Base-by-base conservation (phyloP, 2,329 filamentous ascomycete genomes). In the Graphilbum fragrans region DNA sequence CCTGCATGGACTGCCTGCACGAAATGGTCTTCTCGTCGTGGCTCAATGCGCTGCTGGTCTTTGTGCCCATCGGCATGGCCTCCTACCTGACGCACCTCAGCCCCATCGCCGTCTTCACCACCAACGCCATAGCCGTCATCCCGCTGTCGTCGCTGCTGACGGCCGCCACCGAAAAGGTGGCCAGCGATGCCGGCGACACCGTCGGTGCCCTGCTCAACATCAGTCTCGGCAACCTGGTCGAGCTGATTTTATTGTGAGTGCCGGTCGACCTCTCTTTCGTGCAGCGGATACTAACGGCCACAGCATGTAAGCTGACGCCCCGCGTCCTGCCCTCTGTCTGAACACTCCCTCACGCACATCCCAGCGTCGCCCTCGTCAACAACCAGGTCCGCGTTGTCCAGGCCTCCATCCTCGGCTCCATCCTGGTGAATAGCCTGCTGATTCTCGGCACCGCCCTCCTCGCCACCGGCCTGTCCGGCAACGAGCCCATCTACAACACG, bases 311-410 rank as follows among this genome's bases (percentile, higher is more conserved):
- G 62, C 14, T 16, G 29, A 27, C 25, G n/a, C n/a, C n/a, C n/a
- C n/a, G n/a, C n/a, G n/a, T n/a, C n/a, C 20, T 19, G 17, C 16
- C 23, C 36, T 12, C 22, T n/a, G 11, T 20, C 18, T 9, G 17
- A 16, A 14, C 19, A 3, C 21, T 20, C 27, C 16, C 3, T 10
- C 16, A 18, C 72, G 50, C 3, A 22, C 7, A 19, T 8, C 4
- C 17, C 39, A 45, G 44, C 17, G 45, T 96, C 50, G 90, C 90
- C 21, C 72, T 96, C 35, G 77, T 70, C 50, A 78, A 90, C 52
- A 77, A 78, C 47, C 83, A 96, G 63, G 92, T 95, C 56, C 80
- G 90, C 53, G 88, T 96, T 49, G 90, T 96, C n/a, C 92, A 96
- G 64, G 83, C 90, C 18, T 94, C 86, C 49, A 96, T 96, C 88